Percentiles rank a stretch among this genome's conserved stretches.
phyloP scores from a whole-genome alignment of 345 rosid species.

The Eucalyptus lansdowneana region DNA sequence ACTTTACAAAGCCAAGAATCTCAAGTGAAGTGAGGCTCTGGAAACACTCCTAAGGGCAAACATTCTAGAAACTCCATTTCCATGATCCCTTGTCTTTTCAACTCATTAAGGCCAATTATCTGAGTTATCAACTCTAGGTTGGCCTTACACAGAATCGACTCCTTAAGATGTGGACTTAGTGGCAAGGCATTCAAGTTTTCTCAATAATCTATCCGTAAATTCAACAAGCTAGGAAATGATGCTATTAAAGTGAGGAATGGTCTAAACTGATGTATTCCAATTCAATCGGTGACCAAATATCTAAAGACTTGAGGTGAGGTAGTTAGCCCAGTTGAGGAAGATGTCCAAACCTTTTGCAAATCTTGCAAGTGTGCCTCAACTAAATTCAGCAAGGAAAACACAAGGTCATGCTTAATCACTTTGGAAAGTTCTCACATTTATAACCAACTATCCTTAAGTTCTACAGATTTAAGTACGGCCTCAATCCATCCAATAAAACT shows the following conservation, averaged over 20 bases:
- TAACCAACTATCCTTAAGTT: neutral
- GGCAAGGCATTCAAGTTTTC: neutral
- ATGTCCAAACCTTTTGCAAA: neutral
- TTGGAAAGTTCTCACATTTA: neutral
- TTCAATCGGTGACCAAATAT: neutral
- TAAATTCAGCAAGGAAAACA: neutral
- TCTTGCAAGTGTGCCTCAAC: neutral
- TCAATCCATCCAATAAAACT: neutral
- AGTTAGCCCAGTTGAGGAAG: constrained; percentile 11
- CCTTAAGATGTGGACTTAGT: neutral
- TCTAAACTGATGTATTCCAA: neutral
- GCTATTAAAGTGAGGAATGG: neutral
- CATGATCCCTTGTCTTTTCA: neutral
- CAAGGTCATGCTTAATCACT: neutral
- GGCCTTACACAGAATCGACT: neutral
- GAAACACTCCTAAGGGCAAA: neutral
- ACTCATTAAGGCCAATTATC: constrained; percentile 4
- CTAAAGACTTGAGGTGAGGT: constrained; percentile 1
- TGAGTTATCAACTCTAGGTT: neutral
- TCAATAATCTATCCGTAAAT: neutral
- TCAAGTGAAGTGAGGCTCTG: neutral
- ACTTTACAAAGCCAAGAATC: neutral
- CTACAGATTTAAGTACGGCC: neutral
- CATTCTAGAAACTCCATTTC: neutral
- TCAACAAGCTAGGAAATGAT: neutral